phyloP scores from a whole-genome alignment of 106 monocot genomes.

The Dendrobium officinale region DNA sequence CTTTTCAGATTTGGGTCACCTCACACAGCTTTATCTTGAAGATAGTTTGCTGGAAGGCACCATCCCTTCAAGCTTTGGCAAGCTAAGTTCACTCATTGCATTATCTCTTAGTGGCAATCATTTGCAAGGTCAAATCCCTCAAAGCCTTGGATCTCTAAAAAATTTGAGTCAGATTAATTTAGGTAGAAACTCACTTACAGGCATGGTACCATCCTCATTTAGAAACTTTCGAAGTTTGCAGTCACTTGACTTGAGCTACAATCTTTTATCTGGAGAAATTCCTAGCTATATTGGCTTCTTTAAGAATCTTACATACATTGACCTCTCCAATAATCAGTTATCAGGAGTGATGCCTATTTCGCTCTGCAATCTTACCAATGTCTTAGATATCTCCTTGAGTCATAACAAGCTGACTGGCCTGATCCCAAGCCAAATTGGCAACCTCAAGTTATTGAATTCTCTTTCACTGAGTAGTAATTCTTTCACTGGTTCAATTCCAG shows the following conservation, averaged over 20 bases:
- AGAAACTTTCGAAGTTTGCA: conserved; percentile 31
- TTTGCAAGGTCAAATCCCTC: conserved; percentile 47
- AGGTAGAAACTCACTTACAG: conserved; percentile 42
- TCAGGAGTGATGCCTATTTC: conserved; percentile 57
- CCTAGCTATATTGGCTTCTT: conserved; percentile 45
- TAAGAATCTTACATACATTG: conserved; percentile 41
- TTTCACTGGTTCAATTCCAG: conserved; percentile 61
- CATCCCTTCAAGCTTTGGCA: conserved; percentile 49
- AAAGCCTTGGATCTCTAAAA: conserved; percentile 27
- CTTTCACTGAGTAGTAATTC: conserved; percentile 49
- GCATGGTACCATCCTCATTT: conserved; percentile 34
- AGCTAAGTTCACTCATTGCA: conserved; percentile 23
- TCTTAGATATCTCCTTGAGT: conserved; percentile 37
- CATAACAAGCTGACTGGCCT: conserved; percentile 60
- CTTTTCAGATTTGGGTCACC: conserved; percentile 34
- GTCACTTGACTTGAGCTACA: conserved; percentile 55
- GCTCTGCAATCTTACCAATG: conserved; percentile 33
- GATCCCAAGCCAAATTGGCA: conserved; percentile 50
- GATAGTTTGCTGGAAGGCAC: conserved; percentile 41
- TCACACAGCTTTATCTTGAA: conserved; percentile 80
- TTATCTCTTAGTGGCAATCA: conserved; percentile 57
- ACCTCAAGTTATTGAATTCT: conserved; percentile 40
- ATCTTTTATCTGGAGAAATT: conserved; percentile 47
- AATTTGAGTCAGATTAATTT: conserved; percentile 60
- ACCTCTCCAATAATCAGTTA: conserved; percentile 68